Base-by-base conservation (phyloP, 2,329 filamentous ascomycete species). In the Alternaria infectoria region DNA sequence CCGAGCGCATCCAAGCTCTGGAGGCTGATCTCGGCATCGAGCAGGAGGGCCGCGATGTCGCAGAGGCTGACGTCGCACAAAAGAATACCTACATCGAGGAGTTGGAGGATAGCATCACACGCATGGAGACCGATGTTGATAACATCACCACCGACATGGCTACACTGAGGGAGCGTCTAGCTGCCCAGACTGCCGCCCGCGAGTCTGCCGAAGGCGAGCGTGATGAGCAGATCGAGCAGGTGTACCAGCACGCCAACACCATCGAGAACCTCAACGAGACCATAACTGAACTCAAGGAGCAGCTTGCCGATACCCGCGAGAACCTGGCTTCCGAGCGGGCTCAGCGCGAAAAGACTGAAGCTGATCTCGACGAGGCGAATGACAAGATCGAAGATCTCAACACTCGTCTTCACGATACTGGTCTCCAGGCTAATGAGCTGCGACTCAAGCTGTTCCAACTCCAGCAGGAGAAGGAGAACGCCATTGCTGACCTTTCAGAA, bases 361-460 rank as follows among this genome's bases (percentile, higher is more conserved):
- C 70, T 10, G 79, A 79, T 23, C 75, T 85, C 2, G 82, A 84
- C 32, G 77, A 80, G 11, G 77, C 79, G 23, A 80, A 82, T 57
- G 74, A 72, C 8, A 72, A 81, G 57, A 79, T 85, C 46, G 79
- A 78, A 6, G 77, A 78, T 7, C 75, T 84, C 21, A 77, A 82
- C 19, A 56, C 74, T 23, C 80, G 79, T 57, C 69, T 84, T 6
- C 77, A 80, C 21, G 74, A 80, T 19, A 70, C 75, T n/a, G 83
- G 83, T 44, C 73, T 80, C 15, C 78, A 83, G 62, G 82, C 82
- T n/a, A 84, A 85, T 30, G 79, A 83, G 66, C 78, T 85, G 25
- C 82, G 83, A 4, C 79, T 81, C 57, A 85, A 84, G 70, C 71
- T 85, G 6, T 84, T 83, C 69, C 75, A 82, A 52, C 72, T 81